Base-by-base conservation (phyloP, 768 basidiomycete genomes). In the Suillus subalutaceus region DNA sequence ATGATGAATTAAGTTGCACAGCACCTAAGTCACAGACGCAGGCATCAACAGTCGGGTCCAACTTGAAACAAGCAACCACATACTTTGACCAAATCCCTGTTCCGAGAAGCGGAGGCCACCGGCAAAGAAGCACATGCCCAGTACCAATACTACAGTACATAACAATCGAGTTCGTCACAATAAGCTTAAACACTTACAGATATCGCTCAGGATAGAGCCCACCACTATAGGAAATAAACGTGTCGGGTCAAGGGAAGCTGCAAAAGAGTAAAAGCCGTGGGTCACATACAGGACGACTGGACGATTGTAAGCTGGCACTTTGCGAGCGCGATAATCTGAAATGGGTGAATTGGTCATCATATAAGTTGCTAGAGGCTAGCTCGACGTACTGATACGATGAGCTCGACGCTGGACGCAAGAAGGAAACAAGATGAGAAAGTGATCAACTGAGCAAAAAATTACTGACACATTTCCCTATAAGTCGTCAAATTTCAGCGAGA, bases 41-140 rank as follows among this genome's bases (percentile, higher is more conserved):
- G 13, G 37, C 20, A 50, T 55, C 12, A 43, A 43, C 46, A 63
- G 43, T 23, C 30, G 46, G 13, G 63, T 44, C 12, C 15, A 50
- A 62, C 63, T 35, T 43, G 2, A 0, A 67, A 7, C 7, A 62
- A 62, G 4, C 41, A 40, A 63, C 26, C 30, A 76, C 87, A 62
- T 70, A 93, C 92, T 88, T 4, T 82, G 74, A 68, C 91, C 88
- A 68, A 93, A 93, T 1, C 86, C 90, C 75, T 94, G 93, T 72
- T 94, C 91, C 4, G 90, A 87, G 69, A 89, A 94, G 20, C 85
- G 84, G 67, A 88, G 72, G 0, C 92, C 92, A 23, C 93, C 92
- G 0, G 92, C 93, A 67, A 94, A 90, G 78, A 94, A 92, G 71
- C 91, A 92, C 76, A 94, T 86, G 23, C 93, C 93, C 16, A 94